A percentile compares a stretch with the other conserved stretches of the same genome.
Evolutionary conservation across 2,329 filamentous ascomycete species (phyloP).

Genomic region (Thelonectria olida): DNA sequence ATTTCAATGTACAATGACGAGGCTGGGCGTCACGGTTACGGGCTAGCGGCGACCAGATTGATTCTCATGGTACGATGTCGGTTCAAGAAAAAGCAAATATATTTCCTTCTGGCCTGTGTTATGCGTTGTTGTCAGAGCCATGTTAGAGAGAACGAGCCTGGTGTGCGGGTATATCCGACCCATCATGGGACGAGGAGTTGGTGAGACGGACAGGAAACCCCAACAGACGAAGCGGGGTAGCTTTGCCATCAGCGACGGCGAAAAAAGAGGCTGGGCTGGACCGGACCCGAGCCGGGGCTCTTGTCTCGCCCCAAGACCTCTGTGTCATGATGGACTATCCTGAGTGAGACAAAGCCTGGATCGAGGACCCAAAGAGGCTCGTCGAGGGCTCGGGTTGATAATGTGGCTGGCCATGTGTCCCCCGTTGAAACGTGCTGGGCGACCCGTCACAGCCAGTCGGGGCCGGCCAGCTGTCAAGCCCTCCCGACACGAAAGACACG

Average conservation of each 20-base stretch:
- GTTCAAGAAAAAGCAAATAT: constrained; percentile 29
- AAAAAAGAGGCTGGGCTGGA: constrained; percentile 28
- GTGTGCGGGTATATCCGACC: constrained; percentile 28
- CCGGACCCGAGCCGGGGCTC: constrained; percentile 14
- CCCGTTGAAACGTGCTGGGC: constrained; percentile 48
- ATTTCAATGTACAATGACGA: constrained; percentile 9
- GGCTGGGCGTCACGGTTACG: constrained; percentile 22
- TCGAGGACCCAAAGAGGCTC: constrained; percentile 31
- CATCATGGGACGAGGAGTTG: constrained; percentile 18
- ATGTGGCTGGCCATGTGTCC: constrained; percentile 49
- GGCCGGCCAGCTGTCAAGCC: constrained; percentile 44
- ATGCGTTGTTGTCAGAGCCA: constrained; percentile 15
- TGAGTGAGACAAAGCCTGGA: constrained; percentile 35
- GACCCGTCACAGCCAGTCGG: constrained; percentile 42
- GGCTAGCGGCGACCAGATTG: constrained; percentile 21
- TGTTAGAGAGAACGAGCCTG: constrained; percentile 10
- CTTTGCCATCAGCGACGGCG: constrained; percentile 3
- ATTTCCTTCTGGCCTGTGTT: constrained; percentile 2
- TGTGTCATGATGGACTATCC: constrained; percentile 24
- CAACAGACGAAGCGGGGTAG: constrained; percentile 13
- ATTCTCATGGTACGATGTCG: constrained; percentile 34
- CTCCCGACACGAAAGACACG: constrained; percentile 33
- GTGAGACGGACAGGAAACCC: constrained; percentile 15
- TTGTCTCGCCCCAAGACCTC: constrained; percentile 28
- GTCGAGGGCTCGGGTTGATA: constrained; percentile 29